Conservation (phyloP, 345 rosid species). For the Brassica cretica region DNA sequence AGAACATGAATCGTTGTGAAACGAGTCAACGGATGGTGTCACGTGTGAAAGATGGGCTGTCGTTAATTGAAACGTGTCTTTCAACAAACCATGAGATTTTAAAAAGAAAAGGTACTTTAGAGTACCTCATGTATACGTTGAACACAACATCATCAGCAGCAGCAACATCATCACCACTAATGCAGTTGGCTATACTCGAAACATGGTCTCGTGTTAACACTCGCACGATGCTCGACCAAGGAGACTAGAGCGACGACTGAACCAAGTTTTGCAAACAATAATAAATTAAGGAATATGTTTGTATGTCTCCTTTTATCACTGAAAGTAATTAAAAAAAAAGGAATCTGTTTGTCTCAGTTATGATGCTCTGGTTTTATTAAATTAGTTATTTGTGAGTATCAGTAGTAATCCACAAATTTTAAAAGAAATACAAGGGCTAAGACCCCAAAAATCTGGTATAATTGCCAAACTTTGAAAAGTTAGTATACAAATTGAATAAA, state of each 20-base stretch:
- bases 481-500: neutral
- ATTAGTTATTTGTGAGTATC: too few relatives aligned
- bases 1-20: neutral
- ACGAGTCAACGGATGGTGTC: neutral
- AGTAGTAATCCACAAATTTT: too few relatives aligned
- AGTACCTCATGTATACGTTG: neutral
- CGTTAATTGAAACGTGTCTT: neutral
- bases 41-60: neutral
- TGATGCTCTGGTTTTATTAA: too few relatives aligned
- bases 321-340: too few relatives aligned
- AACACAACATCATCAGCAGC: neutral
- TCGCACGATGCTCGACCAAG: neutral
- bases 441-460: neutral
- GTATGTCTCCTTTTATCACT: too few relatives aligned
- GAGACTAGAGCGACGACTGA: neutral
- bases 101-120: neutral
- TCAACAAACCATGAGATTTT: neutral
- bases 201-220: neutral
- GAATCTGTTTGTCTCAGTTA: neutral
- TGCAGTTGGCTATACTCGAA: neutral
- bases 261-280: neutral
- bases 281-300: too few relatives aligned
- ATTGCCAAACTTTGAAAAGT: neutral
- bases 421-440: neutral
- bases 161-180: neutral